These are phyloP conservation scores for Rhinocladiella similis DNA, from an alignment of 2,329 filamentous ascomycete genomes.

Conservation along the genomic window DNA sequence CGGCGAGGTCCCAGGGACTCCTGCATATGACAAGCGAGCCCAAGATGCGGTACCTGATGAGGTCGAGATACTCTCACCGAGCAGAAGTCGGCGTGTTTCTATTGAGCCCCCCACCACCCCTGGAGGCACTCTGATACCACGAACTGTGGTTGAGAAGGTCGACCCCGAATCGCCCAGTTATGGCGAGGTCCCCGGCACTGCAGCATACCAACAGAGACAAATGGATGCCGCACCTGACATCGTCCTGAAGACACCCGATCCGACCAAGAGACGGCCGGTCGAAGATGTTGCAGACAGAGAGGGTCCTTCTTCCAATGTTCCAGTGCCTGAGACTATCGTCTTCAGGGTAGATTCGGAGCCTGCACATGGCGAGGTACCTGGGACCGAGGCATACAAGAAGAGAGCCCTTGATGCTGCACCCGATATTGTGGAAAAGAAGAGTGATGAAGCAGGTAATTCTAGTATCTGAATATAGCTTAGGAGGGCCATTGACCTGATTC, in stretches of 20 bases:
- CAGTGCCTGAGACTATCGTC: constrained; percentile 46
- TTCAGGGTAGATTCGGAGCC: constrained; percentile 45
- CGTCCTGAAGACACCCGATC: constrained; percentile 47
- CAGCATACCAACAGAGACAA: constrained; percentile 56
- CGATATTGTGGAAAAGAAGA: constrained; percentile 43
- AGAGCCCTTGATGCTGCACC: constrained; percentile 45
- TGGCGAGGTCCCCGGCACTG: constrained; percentile 63
- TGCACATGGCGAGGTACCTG: constrained; percentile 35
- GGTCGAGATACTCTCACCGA: constrained; percentile 58
- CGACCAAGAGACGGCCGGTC: constrained; percentile 15
- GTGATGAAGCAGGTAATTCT: constrained; percentile 59
- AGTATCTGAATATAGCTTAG: constrained; percentile 39
- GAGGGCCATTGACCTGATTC: constrained; percentile 61
- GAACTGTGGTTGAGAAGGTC: constrained; percentile 62
- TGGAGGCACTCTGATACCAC: constrained; percentile 56
- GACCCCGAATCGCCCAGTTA: constrained; percentile 57
- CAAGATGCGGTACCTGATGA: constrained; percentile 65
- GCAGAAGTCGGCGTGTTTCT: constrained; percentile 41
- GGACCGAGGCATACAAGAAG: constrained; percentile 41
- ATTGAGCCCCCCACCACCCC: constrained; percentile 51
- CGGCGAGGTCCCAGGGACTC: constrained; percentile 63
- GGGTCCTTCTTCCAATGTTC: constrained; percentile 11
- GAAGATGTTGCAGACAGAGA: constrained; percentile 1
- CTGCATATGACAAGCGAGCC: constrained; percentile 58
- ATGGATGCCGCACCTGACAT: constrained; percentile 62